Conservation (phyloP, 139 green algal species). For the Coccomyxa sp. region DNA sequence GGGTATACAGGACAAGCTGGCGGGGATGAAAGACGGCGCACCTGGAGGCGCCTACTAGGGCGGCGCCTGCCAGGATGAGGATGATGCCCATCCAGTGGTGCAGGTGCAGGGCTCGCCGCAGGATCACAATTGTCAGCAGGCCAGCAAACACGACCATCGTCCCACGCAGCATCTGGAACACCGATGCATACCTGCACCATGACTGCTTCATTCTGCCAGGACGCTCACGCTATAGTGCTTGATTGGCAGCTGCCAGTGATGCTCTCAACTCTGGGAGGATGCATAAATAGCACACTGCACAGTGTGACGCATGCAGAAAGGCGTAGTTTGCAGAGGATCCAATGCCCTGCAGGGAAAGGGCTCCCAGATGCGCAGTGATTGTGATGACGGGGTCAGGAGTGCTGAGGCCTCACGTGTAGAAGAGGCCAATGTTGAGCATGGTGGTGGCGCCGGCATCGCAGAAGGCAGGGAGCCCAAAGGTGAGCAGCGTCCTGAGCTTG, state of each 20-base stretch:
- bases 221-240: not conserved
- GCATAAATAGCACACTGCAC: no score
- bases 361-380: not conserved
- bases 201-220: not conserved
- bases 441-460: slow-evolving; percentile 77
- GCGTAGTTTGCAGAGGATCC: no score
- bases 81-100: slow-evolving; percentile 83
- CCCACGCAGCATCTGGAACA: slow-evolving; percentile 87
- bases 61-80: slow-evolving; percentile 74
- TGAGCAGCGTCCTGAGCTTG: slow-evolving; percentile 23
- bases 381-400: not conserved
- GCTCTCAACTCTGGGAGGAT: no score
- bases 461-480: slow-evolving; percentile 66
- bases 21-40: not conserved
- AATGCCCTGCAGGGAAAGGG: no score
- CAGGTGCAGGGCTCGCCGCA: slow-evolving; percentile 59
- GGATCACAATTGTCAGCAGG: slow-evolving; percentile 71
- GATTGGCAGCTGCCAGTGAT: no score
- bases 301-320: no score
- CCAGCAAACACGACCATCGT: slow-evolving; percentile 84
- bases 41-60: slow-evolving; percentile 67
- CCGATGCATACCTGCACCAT: slow-evolving; percentile 56
- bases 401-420: slow-evolving; percentile 6
- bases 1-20: not conserved
- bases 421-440: slow-evolving; percentile 81